Evolutionary conservation across 768 basidiomycete species (phyloP), one percentile per base, ranked within the genome.

Genomic region (Calvatia gigantea): DNA sequence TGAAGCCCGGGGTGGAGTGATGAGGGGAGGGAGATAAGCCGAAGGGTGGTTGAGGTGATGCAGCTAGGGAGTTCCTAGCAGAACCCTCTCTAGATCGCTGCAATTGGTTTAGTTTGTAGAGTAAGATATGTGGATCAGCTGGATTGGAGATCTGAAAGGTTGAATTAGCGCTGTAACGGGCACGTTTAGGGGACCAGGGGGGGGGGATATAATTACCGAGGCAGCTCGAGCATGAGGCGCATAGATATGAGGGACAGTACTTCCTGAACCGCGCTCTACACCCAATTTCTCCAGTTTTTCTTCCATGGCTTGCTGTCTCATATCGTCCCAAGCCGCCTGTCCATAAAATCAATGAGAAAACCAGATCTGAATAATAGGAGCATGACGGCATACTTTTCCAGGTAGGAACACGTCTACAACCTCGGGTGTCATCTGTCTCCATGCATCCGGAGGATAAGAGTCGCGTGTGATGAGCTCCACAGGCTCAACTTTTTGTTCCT

Each of bases 81-180:
- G 80, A 78, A 15, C 63, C 66, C 61, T 79, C 73, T 61, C 39
- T 89, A 87, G 86, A 79, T 69, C 86, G 86, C 59, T 91, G 90
- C 8, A 94, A 75, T 69, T 90, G 91, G 71, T 90, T 91, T 41
- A 93, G 75, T 68, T 91, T 92, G 72, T 87, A 91, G 60, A 84
- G 79, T 17, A 94, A 75, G 21, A 94, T 69, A 17, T 88, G 87
- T 27, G 91, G 91, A 65, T 93, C 91, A 3, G 91, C 91, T 27
- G 91, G 90, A n/a, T 90, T 92, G 1, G 91, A 93, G 70, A 93
- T 89, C 91, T 94, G 64, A 9, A 14, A 27, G 42, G 32, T 25
- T 27, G 49, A 41, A 38, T 45, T 33, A 38, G 38, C 45, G 44
- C 42, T 35, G 44, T 31, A 48, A 47, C 58, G 43, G 41, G 62